Base-by-base conservation (phyloP, 192 early-diverging fungal genomes). In the Thamnidium elegans region DNA sequence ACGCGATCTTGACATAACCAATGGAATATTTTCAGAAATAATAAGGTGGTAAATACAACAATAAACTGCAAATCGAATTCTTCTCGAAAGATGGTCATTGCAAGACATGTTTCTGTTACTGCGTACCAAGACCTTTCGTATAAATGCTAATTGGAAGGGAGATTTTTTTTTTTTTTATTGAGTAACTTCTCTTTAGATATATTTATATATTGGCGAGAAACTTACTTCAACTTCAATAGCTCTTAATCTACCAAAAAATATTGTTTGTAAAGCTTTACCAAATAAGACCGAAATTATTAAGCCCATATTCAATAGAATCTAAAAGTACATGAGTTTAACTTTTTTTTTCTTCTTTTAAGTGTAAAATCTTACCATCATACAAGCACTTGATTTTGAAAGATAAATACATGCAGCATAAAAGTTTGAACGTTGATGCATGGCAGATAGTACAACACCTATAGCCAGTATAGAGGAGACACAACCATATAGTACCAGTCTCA, bases 41-140 rank as follows among this genome's bases (percentile, higher is more conserved):
- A 76, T 32, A 99, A 78, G n/a, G 91, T 76, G 2, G 87, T 90
- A 76, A 99, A 94, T 30, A 93, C 80, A 30, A 88, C 77, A 11
- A 95, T 78, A 60, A 94, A 96, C 19, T 77, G 87, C 9, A 90
- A 82, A 71, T 97, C 89, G 72, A 98, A 97, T 73, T 96, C 92
- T 73, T 97, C 95, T 39, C 92, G 83, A 76, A 99, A 94, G 44
- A 97, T 88, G 8, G 97, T 96, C 86, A 97, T 90, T 19, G 95
- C 95, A 44, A 99, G 77, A 70, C 92, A 93, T 4, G 93, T 97
- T 72, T 99, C 97, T 39, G 94, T 97, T 44, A 99, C 88, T 8
- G 95, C 92, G 74, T 95, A 93, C 97, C 97, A 99, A 10, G 94
- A 91, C 21, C 91, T 84, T 71, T 99, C 97, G 68, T 99, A 98